A percentile compares a stretch with the other conserved stretches of the same genome.
Conservation (phyloP, 345 rosid species). For the Melastoma malabathricum region DNA sequence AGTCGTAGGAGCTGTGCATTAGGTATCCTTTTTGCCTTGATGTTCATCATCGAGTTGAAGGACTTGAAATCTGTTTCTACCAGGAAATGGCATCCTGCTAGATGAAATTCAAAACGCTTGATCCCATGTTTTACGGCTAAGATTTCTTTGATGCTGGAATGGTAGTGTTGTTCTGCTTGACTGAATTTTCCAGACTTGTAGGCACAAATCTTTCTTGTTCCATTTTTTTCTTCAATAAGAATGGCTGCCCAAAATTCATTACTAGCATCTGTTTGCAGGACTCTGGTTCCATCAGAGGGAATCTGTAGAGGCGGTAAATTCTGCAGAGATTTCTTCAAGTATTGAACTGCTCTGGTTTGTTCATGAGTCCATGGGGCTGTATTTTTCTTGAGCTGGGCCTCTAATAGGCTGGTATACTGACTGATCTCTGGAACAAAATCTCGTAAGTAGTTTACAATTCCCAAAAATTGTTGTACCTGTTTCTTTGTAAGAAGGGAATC, state of each 20-base stretch:
- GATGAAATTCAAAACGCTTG: not conserved
- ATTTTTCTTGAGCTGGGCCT: not conserved
- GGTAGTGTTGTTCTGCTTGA: too few species aligned
- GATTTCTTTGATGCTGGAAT: too few species aligned
- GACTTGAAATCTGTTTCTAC: not conserved
- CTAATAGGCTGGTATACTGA: not conserved
- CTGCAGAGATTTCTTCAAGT: not conserved
- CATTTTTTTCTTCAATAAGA: too few species aligned
- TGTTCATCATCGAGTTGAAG: not conserved
- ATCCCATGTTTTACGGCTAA: not conserved
- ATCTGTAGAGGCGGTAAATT: not conserved
- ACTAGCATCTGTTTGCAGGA: too few species aligned
- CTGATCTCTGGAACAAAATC: not conserved
- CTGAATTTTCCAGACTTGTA: too few species aligned
- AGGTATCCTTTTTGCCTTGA: too few species aligned
- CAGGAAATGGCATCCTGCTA: not conserved
- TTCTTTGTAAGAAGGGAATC: not conserved
- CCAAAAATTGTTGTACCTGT: too few species aligned
- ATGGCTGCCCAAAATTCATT: too few species aligned
- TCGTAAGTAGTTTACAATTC: too few species aligned
- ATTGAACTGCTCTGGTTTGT: not conserved
- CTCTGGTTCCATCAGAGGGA: not conserved
- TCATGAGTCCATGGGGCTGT: not conserved
- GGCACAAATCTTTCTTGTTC: too few species aligned
- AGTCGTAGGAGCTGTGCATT: too few species aligned